phyloP scores from a whole-genome alignment of 169 alveolate species.

The Plasmodium adleri region DNA sequence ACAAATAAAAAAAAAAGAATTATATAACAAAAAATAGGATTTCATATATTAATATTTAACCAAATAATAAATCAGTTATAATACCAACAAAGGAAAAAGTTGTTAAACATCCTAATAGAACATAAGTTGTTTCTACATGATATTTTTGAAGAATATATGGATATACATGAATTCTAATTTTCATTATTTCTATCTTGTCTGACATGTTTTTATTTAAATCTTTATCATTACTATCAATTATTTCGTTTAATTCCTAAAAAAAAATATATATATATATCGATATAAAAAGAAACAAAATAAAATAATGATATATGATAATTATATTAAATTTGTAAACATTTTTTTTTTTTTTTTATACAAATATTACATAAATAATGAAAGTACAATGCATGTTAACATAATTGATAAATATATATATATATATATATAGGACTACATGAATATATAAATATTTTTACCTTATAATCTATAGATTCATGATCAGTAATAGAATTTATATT shows the following conservation, averaged over 20 bases:
- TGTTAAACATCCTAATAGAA: conserved; percentile 63
- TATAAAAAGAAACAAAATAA: not conserved
- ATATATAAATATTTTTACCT: conserved; percentile 29
- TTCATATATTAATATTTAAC: conserved; percentile 17
- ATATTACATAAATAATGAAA: too few relatives aligned
- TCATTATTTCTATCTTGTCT: conserved; percentile 70
- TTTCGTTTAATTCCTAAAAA: conserved; percentile 63
- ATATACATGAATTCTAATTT: conserved; percentile 73
- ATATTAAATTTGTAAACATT: not conserved
- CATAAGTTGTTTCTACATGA: conserved; percentile 75
- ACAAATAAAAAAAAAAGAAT: too few relatives aligned
- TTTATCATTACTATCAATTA: conserved; percentile 17
- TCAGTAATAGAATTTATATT: conserved; percentile 24
- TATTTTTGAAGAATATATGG: conserved; percentile 70
- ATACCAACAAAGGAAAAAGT: conserved; percentile 68
- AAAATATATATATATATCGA: not conserved
- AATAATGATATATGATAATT: not conserved
- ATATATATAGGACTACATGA: not conserved
- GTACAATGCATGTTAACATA: too few relatives aligned
- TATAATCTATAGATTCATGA: conserved; percentile 24
- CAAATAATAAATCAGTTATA: conserved; percentile 72
- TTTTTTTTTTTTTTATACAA: too few relatives aligned
- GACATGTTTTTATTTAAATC: conserved; percentile 41
- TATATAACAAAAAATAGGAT: too few relatives aligned
- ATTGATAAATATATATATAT: conserved; percentile 8